Conservation (phyloP, 305 asterid genomes). For the Solanum hybrid region DNA sequence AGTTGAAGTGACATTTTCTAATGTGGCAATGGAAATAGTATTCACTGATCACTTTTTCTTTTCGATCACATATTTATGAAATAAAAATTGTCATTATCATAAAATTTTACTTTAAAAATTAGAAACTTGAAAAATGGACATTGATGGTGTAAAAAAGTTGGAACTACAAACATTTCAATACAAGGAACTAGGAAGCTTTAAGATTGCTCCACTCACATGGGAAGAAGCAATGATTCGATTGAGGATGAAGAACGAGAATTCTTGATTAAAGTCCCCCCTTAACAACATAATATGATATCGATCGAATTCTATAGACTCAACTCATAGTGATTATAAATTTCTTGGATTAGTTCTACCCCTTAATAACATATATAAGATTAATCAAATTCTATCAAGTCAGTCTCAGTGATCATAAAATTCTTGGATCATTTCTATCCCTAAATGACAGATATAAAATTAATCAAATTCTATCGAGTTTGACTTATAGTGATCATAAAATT, state of each 20-base stretch:
- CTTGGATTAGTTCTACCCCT: neutral
- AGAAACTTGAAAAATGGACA: neutral
- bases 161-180: neutral
- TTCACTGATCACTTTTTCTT: neutral
- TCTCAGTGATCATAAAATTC: neutral
- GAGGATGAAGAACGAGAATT: neutral
- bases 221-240: neutral
- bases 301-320: neutral
- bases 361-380: neutral
- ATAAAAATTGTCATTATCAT: too few relatives aligned
- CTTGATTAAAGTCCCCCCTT: neutral
- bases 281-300: neutral
- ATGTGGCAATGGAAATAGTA: neutral
- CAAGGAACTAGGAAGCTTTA: neutral
- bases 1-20: neutral
- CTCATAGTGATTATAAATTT: neutral
- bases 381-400: too few relatives aligned
- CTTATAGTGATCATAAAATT: neutral
- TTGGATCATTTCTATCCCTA: too few relatives aligned
- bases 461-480: neutral
- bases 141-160: neutral
- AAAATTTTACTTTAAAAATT: neutral
- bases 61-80: neutral
- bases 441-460: neutral
- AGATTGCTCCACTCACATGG: neutral